A percentile compares a stretch with the other conserved stretches of the same genome.
Conservation (phyloP, 768 basidiomycete genomes). For the Pulveroboletus ravenelii region DNA sequence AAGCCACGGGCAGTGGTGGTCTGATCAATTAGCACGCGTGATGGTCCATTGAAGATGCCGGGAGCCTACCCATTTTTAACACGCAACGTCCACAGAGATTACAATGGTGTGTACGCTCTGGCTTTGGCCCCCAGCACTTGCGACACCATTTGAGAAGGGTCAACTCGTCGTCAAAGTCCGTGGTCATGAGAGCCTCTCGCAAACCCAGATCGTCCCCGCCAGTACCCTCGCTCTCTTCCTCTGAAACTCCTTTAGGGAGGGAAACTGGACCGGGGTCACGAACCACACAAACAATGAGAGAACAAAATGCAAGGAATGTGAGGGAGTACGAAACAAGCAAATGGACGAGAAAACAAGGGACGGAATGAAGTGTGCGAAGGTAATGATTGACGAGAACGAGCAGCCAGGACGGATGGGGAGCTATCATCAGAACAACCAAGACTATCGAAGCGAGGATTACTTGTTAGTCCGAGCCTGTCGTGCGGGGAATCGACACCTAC, state of each 20-base stretch:
- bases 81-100: constrained; percentile 71
- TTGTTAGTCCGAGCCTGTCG: not conserved
- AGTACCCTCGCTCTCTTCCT: constrained; percentile 27
- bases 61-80: constrained; percentile 71
- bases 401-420: constrained; percentile 72
- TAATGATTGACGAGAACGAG: constrained; percentile 66
- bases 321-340: constrained; percentile 58
- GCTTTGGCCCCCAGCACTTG: constrained; percentile 75
- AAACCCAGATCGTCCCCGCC: constrained; percentile 44
- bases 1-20: constrained; percentile 87
- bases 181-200: constrained; percentile 55
- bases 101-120: constrained; percentile 79
- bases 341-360: constrained; percentile 47
- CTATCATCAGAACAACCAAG: constrained; percentile 53
- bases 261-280: constrained; percentile 71
- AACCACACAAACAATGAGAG: constrained; percentile 65
- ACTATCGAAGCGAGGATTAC: constrained; percentile 27
- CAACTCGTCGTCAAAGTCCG: constrained; percentile 50
- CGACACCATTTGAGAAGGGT: constrained; percentile 68
- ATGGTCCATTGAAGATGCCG: not conserved
- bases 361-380: constrained; percentile 47
- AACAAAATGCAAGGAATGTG: constrained; percentile 64
- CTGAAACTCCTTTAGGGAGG: constrained; percentile 16
- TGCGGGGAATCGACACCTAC: constrained; percentile 32
- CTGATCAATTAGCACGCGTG: constrained; percentile 34